phyloP scores from a whole-genome alignment of 202 grass and related monocot species.

The Carex sylvatica region DNA sequence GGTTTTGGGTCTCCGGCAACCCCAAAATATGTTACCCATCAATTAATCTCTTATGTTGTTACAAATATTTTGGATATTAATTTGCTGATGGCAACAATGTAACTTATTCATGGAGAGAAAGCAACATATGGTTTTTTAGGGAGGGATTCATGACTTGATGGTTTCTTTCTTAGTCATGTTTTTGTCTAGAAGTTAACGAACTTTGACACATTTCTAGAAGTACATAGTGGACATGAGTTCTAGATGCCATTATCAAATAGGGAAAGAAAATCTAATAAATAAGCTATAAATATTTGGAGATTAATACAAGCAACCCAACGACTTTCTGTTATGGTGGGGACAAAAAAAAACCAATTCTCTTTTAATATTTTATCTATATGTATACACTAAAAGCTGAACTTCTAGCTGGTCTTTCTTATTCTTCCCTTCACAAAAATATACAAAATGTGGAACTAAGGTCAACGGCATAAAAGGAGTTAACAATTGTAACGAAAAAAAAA shows the following conservation, averaged over 20 bases:
- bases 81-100: slow-evolving; percentile 7
- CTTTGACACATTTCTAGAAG: slow-evolving; percentile 10
- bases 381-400: background rate
- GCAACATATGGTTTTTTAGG: slow-evolving; percentile 2
- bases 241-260: slow-evolving; percentile 6
- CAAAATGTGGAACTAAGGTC: background rate
- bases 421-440: background rate
- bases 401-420: background rate
- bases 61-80: background rate
- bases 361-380: background rate
- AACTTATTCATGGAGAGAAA: background rate
- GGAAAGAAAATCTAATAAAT: background rate
- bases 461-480: background rate
- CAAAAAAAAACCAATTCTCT: background rate
- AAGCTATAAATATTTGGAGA: background rate
- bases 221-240: background rate
- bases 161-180: background rate
- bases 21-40: slow-evolving; percentile 12
- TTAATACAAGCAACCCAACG: background rate
- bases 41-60: background rate
- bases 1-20: background rate
- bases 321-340: slow-evolving; percentile 3
- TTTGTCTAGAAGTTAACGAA: slow-evolving; percentile 13
- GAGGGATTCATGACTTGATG: background rate
- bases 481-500: background rate